Conservation (phyloP, 495 filamentous ascomycete genomes). For the Penicillium fimorum region DNA sequence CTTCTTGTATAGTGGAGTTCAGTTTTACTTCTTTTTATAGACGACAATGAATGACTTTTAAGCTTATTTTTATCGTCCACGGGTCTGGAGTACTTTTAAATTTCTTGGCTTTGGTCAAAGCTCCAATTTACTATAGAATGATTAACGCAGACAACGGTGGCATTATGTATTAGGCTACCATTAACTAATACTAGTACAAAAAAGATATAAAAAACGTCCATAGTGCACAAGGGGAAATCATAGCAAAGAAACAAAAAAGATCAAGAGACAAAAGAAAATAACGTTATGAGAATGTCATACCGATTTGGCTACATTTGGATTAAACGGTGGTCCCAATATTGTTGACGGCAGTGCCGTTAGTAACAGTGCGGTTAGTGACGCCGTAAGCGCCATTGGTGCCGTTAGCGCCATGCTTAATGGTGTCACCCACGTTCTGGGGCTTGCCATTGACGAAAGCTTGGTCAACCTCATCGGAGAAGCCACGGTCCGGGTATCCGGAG, state of each 20-base stretch:
- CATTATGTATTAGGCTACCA: constrained; percentile 33
- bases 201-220: constrained; percentile 4
- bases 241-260: constrained; percentile 13
- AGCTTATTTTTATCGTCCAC: neutral
- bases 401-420: constrained; percentile 16
- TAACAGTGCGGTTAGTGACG: neutral
- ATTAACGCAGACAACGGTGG: constrained; percentile 19
- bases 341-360: constrained; percentile 22
- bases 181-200: constrained; percentile 26
- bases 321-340: constrained; percentile 12
- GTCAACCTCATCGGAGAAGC: constrained; percentile 56
- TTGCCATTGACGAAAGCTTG: constrained; percentile 48
- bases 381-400: constrained; percentile 14
- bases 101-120: neutral
- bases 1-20: constrained; percentile 18
- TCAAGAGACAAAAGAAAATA: constrained; percentile 10
- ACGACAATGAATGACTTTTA: constrained; percentile 28
- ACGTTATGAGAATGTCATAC: constrained; percentile 5
- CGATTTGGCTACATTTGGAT: neutral
- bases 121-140: neutral
- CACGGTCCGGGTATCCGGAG: constrained; percentile 32
- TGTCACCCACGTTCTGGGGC: constrained; percentile 15
- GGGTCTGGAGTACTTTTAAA: neutral
- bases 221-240: constrained; percentile 33
- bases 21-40: constrained; percentile 19